These are phyloP conservation scores for Fusarium sp. DNA, from an alignment of 2,329 filamentous ascomycete genomes.

Conservation along the genomic window DNA sequence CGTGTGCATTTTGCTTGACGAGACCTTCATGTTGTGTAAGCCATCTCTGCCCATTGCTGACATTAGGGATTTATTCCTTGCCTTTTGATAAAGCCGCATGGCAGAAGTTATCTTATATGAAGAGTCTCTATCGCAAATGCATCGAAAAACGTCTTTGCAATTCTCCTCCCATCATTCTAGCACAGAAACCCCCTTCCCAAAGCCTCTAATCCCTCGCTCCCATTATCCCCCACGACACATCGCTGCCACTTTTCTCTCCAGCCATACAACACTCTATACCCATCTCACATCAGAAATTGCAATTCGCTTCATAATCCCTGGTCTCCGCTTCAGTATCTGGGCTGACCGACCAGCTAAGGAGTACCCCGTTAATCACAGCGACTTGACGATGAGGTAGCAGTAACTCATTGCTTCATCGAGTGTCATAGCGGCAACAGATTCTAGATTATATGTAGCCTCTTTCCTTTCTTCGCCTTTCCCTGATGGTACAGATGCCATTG, in stretches of 20 bases:
- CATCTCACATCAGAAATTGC: background rate
- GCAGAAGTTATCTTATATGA: rapidly evolving
- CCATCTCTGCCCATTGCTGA: background rate
- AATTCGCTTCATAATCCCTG: background rate
- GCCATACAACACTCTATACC: background rate
- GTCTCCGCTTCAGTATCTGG: rapidly evolving
- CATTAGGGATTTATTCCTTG: background rate
- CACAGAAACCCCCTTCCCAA: background rate
- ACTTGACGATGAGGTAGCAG: background rate
- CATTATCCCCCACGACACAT: rapidly evolving
- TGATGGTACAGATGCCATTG: background rate
- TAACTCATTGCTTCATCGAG: background rate
- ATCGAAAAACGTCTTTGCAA: rapidly evolving
- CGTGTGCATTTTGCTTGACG: background rate
- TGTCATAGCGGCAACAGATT: rapidly evolving
- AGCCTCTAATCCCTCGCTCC: rapidly evolving
- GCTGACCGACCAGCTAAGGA: background rate
- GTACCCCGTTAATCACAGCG: too few relatives aligned
- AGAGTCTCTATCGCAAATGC: too few relatives aligned
- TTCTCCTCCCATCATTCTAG: background rate
- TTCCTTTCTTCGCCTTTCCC: rapidly evolving
- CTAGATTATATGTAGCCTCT: rapidly evolving
- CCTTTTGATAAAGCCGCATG: background rate
- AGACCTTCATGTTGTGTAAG: background rate
- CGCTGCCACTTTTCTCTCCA: too few relatives aligned